Base-by-base conservation (phyloP, 2,329 filamentous ascomycete species). In the Fusarium setosum region DNA sequence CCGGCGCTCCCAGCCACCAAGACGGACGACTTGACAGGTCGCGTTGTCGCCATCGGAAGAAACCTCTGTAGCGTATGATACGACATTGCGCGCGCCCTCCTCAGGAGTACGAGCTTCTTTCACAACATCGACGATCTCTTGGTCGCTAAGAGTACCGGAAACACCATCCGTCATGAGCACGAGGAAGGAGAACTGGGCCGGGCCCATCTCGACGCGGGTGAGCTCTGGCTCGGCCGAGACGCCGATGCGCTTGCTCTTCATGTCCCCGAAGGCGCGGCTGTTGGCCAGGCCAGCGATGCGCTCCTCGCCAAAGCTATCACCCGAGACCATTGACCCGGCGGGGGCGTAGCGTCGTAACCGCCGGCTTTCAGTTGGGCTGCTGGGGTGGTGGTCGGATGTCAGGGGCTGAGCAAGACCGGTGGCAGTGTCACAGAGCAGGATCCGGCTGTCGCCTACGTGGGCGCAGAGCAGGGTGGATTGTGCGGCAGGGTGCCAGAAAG, bases 211-310 rank as follows among this genome's bases (percentile, higher is more conserved):
- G 12, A 94, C 82, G 32, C 92, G 89, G 2, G 87, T 88, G 61
- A 97, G 88, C 74, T 98, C 94, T 0, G 96, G 96, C 78, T 99
- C 96, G 2, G 96, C 96, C 5, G 91, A 94, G 12, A 99, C 95
- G 24, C 96, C 96, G 51, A 98, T 90, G 52, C 95, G 91, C 80
- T 99, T 99, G 57, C 90, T 92, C 31, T 87, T 86, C 80, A 97
- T 93, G 80, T 99, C 96, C 23, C 96, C 96, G 75, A 99, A 98
- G 5, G 96, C 87, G 26, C 96, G 92, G 29, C 93, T 96, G 80
- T 99, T 99, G 69, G 96, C 96, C 1, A 99, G 85, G 0, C 96
- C 95, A 13, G 90, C 90, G 77, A 99, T 96, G 69, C 96, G 93
- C 79, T 98, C 94, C 80, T 99, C 96, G 74, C 96, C 96, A 76